Evolutionary conservation across 1,139 yeast genomes (phyloP).

Genomic region (Zhuliangozyma parablackwelliae): DNA sequence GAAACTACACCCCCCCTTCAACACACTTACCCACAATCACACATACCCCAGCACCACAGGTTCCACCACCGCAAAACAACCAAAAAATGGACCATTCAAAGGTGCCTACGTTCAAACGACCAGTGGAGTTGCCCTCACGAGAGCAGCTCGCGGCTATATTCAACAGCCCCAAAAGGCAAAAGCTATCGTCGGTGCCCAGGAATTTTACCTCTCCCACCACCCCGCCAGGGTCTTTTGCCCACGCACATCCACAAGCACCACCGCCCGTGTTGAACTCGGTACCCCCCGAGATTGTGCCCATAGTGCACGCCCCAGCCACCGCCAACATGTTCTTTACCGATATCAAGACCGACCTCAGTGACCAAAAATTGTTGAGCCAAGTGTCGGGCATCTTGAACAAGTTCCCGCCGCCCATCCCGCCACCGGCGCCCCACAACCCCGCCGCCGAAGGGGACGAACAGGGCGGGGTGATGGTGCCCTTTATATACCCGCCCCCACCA

Average conservation of each 20-base stretch:
- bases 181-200: conserved; percentile 9
- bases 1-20: neutral
- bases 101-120: conserved; percentile 10
- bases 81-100: conserved; percentile 9
- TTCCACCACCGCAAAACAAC: neutral
- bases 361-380: conserved; percentile 18
- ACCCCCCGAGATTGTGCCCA: conserved; percentile 37
- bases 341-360: conserved; percentile 17
- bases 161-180: conserved; percentile 8
- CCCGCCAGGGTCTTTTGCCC: conserved; percentile 2
- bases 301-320: conserved; percentile 29
- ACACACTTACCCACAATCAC: neutral
- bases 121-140: conserved; percentile 10
- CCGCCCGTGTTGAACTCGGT: conserved; percentile 22
- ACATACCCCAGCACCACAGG: neutral
- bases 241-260: neutral
- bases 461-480: conserved; percentile 43
- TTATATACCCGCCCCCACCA: conserved; percentile 45
- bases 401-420: conserved; percentile 44
- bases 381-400: conserved; percentile 21
- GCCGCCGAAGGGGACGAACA: conserved; percentile 8
- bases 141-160: conserved; percentile 12
- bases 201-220: neutral
- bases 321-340: conserved; percentile 36
- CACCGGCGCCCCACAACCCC: conserved; percentile 12